Conservation (phyloP, 306 rosid species). For the Acmispon strigosus region DNA sequence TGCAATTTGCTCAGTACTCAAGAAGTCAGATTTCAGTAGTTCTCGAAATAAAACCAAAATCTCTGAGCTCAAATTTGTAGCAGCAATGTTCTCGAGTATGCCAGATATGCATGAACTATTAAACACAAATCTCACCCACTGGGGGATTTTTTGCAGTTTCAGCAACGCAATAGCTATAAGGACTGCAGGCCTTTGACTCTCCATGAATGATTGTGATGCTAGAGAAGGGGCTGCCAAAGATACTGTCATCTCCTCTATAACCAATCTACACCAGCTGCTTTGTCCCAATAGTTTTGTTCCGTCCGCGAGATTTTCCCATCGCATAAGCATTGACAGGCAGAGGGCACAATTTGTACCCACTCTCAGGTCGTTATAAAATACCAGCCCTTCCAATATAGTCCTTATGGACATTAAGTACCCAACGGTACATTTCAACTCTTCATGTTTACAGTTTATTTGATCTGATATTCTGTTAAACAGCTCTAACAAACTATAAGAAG, state of each 20-base stretch:
- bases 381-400: constrained; percentile 64
- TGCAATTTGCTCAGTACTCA: constrained; percentile 54
- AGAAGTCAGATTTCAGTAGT: constrained; percentile 43
- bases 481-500: constrained; percentile 73
- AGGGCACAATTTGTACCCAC: constrained; percentile 74
- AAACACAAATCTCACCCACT: constrained; percentile 67
- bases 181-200: constrained; percentile 52
- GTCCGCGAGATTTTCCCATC: constrained; percentile 43
- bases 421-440: constrained; percentile 42
- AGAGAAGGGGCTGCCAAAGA: constrained; percentile 63
- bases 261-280: constrained; percentile 67
- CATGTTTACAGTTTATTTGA: constrained; percentile 40
- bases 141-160: constrained; percentile 47
- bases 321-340: constrained; percentile 59
- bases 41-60: constrained; percentile 54
- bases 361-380: constrained; percentile 51
- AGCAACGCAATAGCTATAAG: constrained; percentile 51
- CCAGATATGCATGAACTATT: constrained; percentile 62
- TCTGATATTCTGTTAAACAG: constrained; percentile 58
- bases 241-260: constrained; percentile 70
- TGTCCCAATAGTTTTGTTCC: constrained; percentile 33
- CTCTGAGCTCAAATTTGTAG: constrained; percentile 50
- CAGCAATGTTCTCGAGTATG: constrained; percentile 49
- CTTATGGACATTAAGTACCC: constrained; percentile 57
- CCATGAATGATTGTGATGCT: constrained; percentile 45